Conservation (phyloP, 2,329 filamentous ascomycete genomes). For the Fusarium paranaense region DNA sequence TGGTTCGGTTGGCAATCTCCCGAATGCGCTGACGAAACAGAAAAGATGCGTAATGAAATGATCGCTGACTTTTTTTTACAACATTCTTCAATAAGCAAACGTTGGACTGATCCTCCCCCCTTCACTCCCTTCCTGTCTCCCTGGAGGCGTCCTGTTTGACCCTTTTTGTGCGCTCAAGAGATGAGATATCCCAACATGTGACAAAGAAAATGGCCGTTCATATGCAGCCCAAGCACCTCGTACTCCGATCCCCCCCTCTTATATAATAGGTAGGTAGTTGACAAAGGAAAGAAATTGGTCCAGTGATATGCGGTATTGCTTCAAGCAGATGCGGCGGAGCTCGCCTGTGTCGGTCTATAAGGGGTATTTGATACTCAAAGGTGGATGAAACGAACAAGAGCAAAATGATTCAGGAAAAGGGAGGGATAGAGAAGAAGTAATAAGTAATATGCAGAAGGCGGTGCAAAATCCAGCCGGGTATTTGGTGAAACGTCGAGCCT, state of each 20-base stretch:
- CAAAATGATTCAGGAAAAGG: conserved; percentile 32
- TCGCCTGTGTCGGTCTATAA: conserved; percentile 52
- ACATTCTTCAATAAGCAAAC: conserved; percentile 39
- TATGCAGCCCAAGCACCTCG: conserved; percentile 40
- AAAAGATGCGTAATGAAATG: conserved; percentile 29
- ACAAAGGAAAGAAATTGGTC: conserved; percentile 49
- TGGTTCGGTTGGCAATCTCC: conserved; percentile 15
- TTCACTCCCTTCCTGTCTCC: conserved; percentile 6
- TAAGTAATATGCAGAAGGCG: conserved; percentile 39
- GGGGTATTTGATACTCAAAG: conserved; percentile 52
- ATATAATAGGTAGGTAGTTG: conserved; percentile 33
- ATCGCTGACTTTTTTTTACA: conserved; percentile 39
- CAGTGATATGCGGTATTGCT: conserved; percentile 44
- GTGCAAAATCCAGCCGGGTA: conserved; percentile 44
- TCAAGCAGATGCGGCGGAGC: conserved; percentile 46
- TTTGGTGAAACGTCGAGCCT: conserved; percentile 38
- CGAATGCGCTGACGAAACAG: conserved; percentile 21
- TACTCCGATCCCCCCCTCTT: conserved; percentile 43
- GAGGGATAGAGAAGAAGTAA: conserved; percentile 36
- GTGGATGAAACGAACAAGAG: conserved; percentile 43
- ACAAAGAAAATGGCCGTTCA: conserved; percentile 37
- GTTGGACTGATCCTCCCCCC: conserved; percentile 13
- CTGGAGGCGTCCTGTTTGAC: conserved; percentile 32
- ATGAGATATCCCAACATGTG: conserved; percentile 28
- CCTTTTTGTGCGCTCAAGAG: conserved; percentile 32